Evolutionary conservation across 2,329 filamentous ascomycete species (phyloP).

Genomic region (Fusarium agapanthi): DNA sequence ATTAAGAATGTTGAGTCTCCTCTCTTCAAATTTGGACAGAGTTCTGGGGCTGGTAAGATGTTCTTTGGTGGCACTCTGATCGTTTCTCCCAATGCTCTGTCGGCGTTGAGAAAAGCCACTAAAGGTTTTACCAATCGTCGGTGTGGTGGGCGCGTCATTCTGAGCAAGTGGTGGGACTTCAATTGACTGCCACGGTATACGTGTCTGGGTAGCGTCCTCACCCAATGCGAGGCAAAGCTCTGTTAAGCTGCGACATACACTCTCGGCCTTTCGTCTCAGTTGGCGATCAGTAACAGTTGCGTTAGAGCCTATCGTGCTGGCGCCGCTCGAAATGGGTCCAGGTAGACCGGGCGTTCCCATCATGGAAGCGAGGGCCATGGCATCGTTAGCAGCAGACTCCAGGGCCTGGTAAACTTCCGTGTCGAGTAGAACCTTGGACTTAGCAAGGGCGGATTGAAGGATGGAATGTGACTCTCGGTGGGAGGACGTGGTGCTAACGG

Average conservation of each 20-base stretch:
- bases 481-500: slow-evolving; percentile 52
- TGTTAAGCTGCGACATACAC: slow-evolving; percentile 89
- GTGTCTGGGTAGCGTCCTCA: slow-evolving; percentile 60
- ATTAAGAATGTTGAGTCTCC: slow-evolving; percentile 57
- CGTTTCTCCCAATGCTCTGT: slow-evolving; percentile 50
- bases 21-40: slow-evolving; percentile 63
- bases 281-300: slow-evolving; percentile 78
- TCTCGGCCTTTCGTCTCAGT: slow-evolving; percentile 88
- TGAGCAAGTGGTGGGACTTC: slow-evolving; percentile 23
- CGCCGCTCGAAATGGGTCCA: slow-evolving; percentile 72
- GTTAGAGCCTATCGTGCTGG: slow-evolving; percentile 66
- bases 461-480: slow-evolving; percentile 75
- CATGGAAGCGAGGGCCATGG: slow-evolving; percentile 79
- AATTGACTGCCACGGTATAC: slow-evolving; percentile 39
- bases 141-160: slow-evolving; percentile 50
- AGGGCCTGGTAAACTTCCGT: slow-evolving; percentile 80
- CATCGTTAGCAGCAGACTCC: slow-evolving; percentile 83
- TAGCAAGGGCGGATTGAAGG: slow-evolving; percentile 80
- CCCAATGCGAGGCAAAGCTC: slow-evolving; percentile 89
- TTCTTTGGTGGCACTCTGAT: slow-evolving; percentile 50
- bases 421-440: slow-evolving; percentile 75
- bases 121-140: slow-evolving; percentile 55
- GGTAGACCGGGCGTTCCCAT: slow-evolving; percentile 77
- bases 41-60: slow-evolving; percentile 56
- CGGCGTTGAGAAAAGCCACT: slow-evolving; percentile 51